Evolutionary conservation across 2,329 filamentous ascomycete genomes (phyloP).

Genomic region (Ophiostoma perfectum): DNA sequence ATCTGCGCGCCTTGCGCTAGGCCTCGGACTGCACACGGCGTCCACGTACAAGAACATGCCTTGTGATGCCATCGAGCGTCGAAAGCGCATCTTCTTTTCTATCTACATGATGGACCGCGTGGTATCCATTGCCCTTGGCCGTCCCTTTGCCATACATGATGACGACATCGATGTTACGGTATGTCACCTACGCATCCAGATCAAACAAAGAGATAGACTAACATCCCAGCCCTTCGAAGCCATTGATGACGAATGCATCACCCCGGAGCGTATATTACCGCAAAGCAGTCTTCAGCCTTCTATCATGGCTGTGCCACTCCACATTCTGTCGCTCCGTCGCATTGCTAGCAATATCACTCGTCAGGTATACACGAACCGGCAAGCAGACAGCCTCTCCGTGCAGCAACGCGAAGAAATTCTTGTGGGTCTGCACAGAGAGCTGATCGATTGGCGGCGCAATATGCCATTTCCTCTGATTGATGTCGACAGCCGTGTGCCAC

Average conservation of each 20-base stretch:
- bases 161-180: constrained; percentile 39
- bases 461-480: constrained; percentile 43
- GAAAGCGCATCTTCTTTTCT: constrained; percentile 43
- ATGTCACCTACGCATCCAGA: neutral
- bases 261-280: constrained; percentile 17
- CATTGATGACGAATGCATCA: constrained; percentile 35
- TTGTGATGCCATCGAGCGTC: constrained; percentile 33
- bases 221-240: constrained; percentile 35
- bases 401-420: constrained; percentile 33
- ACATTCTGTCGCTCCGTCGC: constrained; percentile 38
- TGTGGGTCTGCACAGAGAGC: constrained; percentile 35
- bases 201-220: neutral
- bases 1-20: constrained; percentile 40
- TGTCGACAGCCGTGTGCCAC: constrained; percentile 37
- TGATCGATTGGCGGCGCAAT: constrained; percentile 41
- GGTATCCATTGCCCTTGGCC: constrained; percentile 41
- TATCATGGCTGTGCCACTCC: constrained; percentile 38
- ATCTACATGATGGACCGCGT: constrained; percentile 48
- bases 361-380: constrained; percentile 33
- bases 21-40: constrained; percentile 30
- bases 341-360: constrained; percentile 40
- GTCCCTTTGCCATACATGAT: constrained; percentile 43
- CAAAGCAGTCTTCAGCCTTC: constrained; percentile 32
- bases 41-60: constrained; percentile 35
- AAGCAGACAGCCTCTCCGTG: neutral